phyloP scores from a whole-genome alignment of 148 eudicot species.

The Drosera capensis region DNA sequence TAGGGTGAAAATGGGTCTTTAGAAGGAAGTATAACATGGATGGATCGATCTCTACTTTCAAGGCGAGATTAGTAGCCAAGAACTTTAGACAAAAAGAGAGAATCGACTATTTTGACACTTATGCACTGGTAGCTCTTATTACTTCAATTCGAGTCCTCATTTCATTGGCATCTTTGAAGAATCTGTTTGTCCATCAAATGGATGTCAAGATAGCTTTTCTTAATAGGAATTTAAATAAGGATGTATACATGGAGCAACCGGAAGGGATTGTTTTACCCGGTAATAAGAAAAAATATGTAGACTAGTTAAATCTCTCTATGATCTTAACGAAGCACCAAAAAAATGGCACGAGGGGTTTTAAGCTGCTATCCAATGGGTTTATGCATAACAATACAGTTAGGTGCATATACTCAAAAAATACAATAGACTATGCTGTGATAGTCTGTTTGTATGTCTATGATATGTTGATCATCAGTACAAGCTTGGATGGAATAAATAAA shows the following conservation, averaged over 20 bases:
- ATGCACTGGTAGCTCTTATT: constrained; percentile 5
- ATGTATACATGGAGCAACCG: no score
- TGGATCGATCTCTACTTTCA: not conserved
- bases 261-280: not conserved
- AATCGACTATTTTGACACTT: constrained; percentile 1
- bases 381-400: not conserved
- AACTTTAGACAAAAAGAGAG: constrained; percentile 1
- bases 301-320: not conserved
- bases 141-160: no score
- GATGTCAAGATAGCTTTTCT: no score
- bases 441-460: not conserved
- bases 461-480: not conserved
- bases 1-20: constrained; percentile 3
- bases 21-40: constrained; percentile 2
- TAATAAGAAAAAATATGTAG: not conserved
- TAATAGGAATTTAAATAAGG: no score
- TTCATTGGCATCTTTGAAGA: no score
- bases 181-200: no score
- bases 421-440: not conserved
- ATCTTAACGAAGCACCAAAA: no score
- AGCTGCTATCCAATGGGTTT: no score
- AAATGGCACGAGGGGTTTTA: no score
- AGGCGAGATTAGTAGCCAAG: not conserved
- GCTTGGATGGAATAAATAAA: not conserved
- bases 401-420: not conserved